phyloP scores from a whole-genome alignment of 441 rosid species.

The Bocquillonia castaneifolia region DNA sequence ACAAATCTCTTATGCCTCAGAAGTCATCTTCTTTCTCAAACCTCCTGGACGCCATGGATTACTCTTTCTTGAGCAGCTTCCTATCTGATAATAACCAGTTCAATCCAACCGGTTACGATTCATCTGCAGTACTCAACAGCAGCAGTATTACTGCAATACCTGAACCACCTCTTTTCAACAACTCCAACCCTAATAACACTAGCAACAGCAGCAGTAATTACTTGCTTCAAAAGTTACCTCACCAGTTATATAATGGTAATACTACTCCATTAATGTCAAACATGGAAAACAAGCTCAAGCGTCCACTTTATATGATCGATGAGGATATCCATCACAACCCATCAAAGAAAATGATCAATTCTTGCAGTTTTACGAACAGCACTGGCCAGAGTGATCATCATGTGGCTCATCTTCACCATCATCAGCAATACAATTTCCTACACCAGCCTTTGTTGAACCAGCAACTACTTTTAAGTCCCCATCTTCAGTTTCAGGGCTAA shows the following conservation, averaged over 20 bases:
- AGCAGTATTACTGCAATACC: slow-evolving; percentile 16
- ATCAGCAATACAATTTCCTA: slow-evolving; percentile 38
- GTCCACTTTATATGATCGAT: slow-evolving; percentile 39
- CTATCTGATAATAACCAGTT: slow-evolving; percentile 46
- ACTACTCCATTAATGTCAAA: slow-evolving; percentile 28
- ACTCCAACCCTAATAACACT: slow-evolving; percentile 6
- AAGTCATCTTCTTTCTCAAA: slow-evolving; percentile 70
- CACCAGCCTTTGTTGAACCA: slow-evolving; percentile 55
- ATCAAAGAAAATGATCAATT: slow-evolving; percentile 44
- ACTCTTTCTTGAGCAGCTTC: slow-evolving; percentile 50
- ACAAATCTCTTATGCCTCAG: slow-evolving; percentile 44
- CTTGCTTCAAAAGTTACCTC: slow-evolving; percentile 55
- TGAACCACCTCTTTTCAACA: slow-evolving; percentile 27
- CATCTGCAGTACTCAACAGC: slow-evolving; percentile 16
- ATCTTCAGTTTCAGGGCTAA: slow-evolving; percentile 56
- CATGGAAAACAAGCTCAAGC: slow-evolving; percentile 47
- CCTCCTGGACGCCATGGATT: slow-evolving; percentile 71
- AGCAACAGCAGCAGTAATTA: slow-evolving; percentile 19
- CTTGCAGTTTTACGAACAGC: slow-evolving; percentile 39
- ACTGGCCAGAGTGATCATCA: slow-evolving; percentile 36
- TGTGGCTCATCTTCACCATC: slow-evolving; percentile 20
- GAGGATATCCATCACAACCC: slow-evolving; percentile 35
- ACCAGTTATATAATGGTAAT: slow-evolving; percentile 37
- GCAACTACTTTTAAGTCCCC: slow-evolving; percentile 46
- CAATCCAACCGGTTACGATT: slow-evolving; percentile 34